Conservation (phyloP, 2,329 filamentous ascomycete genomes). For the Calonectria crousiana region DNA sequence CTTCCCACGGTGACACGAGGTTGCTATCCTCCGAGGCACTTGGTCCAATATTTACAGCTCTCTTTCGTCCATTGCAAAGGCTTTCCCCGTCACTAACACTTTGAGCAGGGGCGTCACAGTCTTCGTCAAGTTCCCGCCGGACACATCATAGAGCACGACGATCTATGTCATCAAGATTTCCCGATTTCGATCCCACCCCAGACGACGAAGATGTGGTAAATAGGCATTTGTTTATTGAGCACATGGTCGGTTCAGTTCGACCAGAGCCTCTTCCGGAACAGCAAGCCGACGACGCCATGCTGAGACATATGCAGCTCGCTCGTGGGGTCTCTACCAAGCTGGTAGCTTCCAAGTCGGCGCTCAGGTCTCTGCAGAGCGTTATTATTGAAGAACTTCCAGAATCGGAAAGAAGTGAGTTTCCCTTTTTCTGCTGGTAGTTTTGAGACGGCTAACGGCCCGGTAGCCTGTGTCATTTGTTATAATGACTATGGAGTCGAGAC, state of each 20-base stretch:
- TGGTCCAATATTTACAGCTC: neutral
- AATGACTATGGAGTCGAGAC: constrained; percentile 69
- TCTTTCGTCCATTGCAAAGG: neutral
- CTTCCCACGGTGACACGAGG: neutral
- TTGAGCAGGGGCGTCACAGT: constrained; percentile 35
- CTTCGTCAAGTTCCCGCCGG: constrained; percentile 43
- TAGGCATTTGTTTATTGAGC: constrained; percentile 31
- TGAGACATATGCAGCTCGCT: constrained; percentile 59
- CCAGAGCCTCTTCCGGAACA: constrained; percentile 29
- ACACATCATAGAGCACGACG: constrained; percentile 44
- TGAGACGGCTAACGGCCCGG: constrained; percentile 24
- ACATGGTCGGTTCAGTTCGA: constrained; percentile 17
- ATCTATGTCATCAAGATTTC: constrained; percentile 37
- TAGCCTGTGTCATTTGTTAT: constrained; percentile 74
- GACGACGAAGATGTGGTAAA: constrained; percentile 37
- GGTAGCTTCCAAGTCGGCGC: constrained; percentile 61
- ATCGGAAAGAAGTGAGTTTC: constrained; percentile 60
- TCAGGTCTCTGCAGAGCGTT: constrained; percentile 61
- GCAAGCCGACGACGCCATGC: constrained; percentile 47
- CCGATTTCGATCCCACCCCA: constrained; percentile 36
- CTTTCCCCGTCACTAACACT: constrained; percentile 24
- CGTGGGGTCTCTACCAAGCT: constrained; percentile 59
- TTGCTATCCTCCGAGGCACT: constrained; percentile 18
- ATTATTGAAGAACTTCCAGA: constrained; percentile 58
- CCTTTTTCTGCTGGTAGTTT: neutral